These are phyloP conservation scores for Microbotryum saponariae DNA, from an alignment of 1,284 basidiomycete species.

Conservation along the genomic window DNA sequence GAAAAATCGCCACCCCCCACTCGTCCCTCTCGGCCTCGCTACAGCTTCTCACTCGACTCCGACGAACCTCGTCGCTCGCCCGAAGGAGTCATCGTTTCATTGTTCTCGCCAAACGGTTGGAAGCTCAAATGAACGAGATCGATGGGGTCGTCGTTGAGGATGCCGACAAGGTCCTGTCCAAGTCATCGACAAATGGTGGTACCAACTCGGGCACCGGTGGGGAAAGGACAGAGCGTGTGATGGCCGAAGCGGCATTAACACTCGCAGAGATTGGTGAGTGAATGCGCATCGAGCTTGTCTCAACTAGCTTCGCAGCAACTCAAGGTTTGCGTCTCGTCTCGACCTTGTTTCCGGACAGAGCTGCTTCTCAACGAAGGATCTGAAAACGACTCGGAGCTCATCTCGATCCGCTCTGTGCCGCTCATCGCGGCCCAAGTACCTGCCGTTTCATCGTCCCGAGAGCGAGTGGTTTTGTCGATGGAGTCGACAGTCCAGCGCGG, in stretches of 20 bases:
- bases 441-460: slow-evolving; percentile 61
- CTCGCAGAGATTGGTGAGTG: slow-evolving; percentile 74
- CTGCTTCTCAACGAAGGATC: slow-evolving; percentile 13
- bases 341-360: slow-evolving; percentile 6
- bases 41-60: slow-evolving; percentile 61
- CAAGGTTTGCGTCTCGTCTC: background rate
- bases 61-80: slow-evolving; percentile 71
- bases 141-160: slow-evolving; percentile 11
- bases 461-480: slow-evolving; percentile 71
- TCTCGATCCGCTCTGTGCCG: slow-evolving; percentile 58
- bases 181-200: background rate
- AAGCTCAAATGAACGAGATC: slow-evolving; percentile 47
- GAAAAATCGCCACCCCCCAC: slow-evolving; percentile 76
- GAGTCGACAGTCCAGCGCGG: slow-evolving; percentile 75
- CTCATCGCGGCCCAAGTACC: slow-evolving; percentile 62
- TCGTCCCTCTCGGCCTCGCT: slow-evolving; percentile 63
- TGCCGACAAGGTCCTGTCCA: background rate
- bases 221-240: slow-evolving; percentile 64
- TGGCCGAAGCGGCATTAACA: slow-evolving; percentile 81
- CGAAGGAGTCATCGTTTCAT: slow-evolving; percentile 74
- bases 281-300: background rate
- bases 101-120: slow-evolving; percentile 66
- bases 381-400: slow-evolving; percentile 14
- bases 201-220: slow-evolving; percentile 41
- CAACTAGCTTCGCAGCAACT: background rate